Evolutionary conservation across 208 protist genomes (phyloP).

Genomic region (Jaenimonas drosophilae): DNA sequence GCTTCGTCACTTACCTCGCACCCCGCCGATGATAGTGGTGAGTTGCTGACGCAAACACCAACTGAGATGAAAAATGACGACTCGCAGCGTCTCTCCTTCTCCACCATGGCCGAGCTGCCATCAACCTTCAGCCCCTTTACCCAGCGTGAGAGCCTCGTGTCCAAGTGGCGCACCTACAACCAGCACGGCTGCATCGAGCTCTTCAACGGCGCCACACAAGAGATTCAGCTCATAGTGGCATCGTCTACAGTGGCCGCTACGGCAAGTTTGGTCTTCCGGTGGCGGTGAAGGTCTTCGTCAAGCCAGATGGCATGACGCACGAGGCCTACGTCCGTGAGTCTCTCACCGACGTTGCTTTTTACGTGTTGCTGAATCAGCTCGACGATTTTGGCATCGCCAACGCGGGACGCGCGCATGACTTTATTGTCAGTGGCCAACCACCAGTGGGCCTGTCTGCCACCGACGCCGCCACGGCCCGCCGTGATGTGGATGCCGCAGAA

Average conservation of each 20-base stretch:
- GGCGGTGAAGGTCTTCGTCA: conserved; percentile 78
- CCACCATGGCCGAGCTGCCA: conserved; percentile 2
- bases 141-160: conserved; percentile 28
- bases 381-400: conserved; percentile 43
- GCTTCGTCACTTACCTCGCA: no score
- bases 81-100: no score
- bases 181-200: conserved; percentile 26
- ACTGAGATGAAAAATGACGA: no score
- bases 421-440: conserved; percentile 45
- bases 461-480: conserved; percentile 27
- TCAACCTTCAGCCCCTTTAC: conserved; percentile 16
- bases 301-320: conserved; percentile 47
- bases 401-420: conserved; percentile 53
- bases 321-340: conserved; percentile 68
- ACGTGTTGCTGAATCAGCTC: conserved; percentile 69
- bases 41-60: no score
- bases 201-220: conserved; percentile 38
- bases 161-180: conserved; percentile 53
- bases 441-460: conserved; percentile 40
- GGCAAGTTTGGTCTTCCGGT: conserved; percentile 24
- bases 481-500: conserved; percentile 7
- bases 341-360: conserved; percentile 76
- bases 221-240: conserved; percentile 54
- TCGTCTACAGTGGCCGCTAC: conserved; percentile 69
- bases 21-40: no score